These are phyloP conservation scores for Pseudogymnoascus sp. DNA, from an alignment of 2,329 filamentous ascomycete species.

Conservation along the genomic window DNA sequence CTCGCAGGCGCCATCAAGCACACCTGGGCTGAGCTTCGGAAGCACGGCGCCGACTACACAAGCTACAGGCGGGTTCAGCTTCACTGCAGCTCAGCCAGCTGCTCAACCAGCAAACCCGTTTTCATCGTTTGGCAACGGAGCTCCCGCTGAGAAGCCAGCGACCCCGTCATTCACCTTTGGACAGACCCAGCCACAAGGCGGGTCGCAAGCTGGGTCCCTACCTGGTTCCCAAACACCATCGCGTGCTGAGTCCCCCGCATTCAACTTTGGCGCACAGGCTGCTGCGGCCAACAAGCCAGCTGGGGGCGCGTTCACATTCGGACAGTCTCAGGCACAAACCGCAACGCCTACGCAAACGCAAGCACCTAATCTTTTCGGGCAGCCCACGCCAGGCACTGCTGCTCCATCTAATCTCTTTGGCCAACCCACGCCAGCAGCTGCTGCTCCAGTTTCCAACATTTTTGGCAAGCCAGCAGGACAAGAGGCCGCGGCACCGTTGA, in stretches of 20 bases:
- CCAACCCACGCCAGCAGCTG: not conserved
- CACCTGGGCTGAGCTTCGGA: not conserved
- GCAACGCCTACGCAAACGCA: not conserved
- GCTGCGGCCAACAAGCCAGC: not conserved
- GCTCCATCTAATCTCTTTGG: not conserved
- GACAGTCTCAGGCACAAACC: not conserved
- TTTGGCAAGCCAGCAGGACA: conserved; percentile 6
- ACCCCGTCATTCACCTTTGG: conserved; percentile 5
- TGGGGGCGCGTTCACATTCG: not conserved
- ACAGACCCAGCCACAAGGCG: not conserved
- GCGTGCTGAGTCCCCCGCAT: not conserved
- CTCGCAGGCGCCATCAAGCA: not conserved
- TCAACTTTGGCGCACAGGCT: not conserved
- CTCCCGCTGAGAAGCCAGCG: conserved; percentile 3
- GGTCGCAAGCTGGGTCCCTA: not conserved
- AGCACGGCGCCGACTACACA: not conserved
- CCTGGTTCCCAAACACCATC: not conserved
- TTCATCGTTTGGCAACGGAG: not conserved
- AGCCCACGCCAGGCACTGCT: not conserved
- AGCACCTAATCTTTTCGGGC: not conserved
- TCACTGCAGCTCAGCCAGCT: not conserved
- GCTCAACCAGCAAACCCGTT: not conserved
- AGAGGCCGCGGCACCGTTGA: not conserved
- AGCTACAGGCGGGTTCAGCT: not conserved
- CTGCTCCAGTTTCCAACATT: not conserved